Conservation (phyloP, 2,329 filamentous ascomycete species). For the Fusarium udum region DNA sequence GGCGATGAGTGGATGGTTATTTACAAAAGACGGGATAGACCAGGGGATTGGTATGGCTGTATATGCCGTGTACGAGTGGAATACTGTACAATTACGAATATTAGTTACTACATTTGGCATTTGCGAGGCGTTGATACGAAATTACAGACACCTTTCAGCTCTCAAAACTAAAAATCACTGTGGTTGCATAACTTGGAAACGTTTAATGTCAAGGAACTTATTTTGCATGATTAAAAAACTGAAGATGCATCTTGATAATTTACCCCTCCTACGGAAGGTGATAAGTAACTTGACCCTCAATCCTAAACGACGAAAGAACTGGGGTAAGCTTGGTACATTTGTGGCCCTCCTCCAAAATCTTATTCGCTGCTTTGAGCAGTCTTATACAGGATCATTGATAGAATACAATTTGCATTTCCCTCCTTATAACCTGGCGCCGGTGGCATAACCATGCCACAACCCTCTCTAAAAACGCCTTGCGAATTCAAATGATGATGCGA, state of each 20-base stretch:
- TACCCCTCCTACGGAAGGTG: neutral
- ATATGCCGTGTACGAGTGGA: constrained; percentile 39
- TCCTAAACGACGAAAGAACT: neutral
- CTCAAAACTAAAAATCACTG: constrained; percentile 17
- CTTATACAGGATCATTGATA: constrained; percentile 26
- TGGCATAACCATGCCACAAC: constrained; percentile 17
- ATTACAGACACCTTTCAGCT: constrained; percentile 41
- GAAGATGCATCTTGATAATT: constrained; percentile 11
- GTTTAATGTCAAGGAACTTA: neutral
- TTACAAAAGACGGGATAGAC: constrained; percentile 30
- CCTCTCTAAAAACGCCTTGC: constrained; percentile 38
- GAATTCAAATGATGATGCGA: constrained; percentile 33
- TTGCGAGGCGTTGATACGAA: constrained; percentile 49
- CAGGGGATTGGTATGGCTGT: neutral
- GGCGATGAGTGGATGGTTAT: constrained; percentile 1
- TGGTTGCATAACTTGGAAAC: neutral
- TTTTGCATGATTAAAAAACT: constrained; percentile 11
- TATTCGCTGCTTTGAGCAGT: constrained; percentile 2
- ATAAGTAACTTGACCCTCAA: neutral
- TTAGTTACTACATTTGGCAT: constrained; percentile 44
- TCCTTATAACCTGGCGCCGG: constrained; percentile 23
- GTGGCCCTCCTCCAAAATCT: neutral
- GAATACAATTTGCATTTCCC: constrained; percentile 28
- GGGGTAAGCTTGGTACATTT: neutral
- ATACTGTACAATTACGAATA: constrained; percentile 48